Percentiles rank a stretch among this genome's conserved stretches.
phyloP scores from a whole-genome alignment of 2,329 filamentous ascomycete species.

The Pseudopyrenochaeta lycopersici region DNA sequence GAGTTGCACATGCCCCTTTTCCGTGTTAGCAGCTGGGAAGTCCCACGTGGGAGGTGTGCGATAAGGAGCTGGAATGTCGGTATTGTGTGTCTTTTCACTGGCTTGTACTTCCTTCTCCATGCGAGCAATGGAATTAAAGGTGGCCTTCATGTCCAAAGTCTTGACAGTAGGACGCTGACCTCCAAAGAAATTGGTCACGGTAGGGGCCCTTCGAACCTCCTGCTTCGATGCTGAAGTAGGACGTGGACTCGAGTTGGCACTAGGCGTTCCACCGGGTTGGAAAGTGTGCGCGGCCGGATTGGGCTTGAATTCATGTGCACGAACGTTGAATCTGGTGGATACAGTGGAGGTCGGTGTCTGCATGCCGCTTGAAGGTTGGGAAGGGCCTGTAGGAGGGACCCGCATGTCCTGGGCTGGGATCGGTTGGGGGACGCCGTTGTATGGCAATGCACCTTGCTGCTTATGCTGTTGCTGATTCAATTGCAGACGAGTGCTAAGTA shows the following conservation, averaged over 20 bases:
- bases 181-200: constrained; percentile 66
- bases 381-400: constrained; percentile 77
- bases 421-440: constrained; percentile 62
- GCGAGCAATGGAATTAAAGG: constrained; percentile 73
- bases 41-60: constrained; percentile 89
- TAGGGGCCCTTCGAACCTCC: constrained; percentile 44
- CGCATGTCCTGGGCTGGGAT: constrained; percentile 72
- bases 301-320: constrained; percentile 81
- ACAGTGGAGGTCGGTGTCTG: constrained; percentile 63
- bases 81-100: constrained; percentile 68
- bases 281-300: constrained; percentile 83
- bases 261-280: constrained; percentile 71
- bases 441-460: constrained; percentile 47
- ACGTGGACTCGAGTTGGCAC: constrained; percentile 76
- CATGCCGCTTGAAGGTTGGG: constrained; percentile 57
- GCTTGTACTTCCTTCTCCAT: constrained; percentile 70
- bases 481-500: constrained; percentile 61
- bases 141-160: constrained; percentile 59
- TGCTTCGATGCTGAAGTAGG: constrained; percentile 54
- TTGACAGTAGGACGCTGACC: constrained; percentile 72
- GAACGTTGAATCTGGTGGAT: constrained; percentile 67
- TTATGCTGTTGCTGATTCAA: constrained; percentile 64
- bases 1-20: constrained; percentile 81
- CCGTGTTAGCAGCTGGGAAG: constrained; percentile 71
- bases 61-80: constrained; percentile 84